Evolutionary conservation across 768 basidiomycete species (phyloP), one percentile per base, ranked within the genome.

Genomic region (Leccinum ochraceum): DNA sequence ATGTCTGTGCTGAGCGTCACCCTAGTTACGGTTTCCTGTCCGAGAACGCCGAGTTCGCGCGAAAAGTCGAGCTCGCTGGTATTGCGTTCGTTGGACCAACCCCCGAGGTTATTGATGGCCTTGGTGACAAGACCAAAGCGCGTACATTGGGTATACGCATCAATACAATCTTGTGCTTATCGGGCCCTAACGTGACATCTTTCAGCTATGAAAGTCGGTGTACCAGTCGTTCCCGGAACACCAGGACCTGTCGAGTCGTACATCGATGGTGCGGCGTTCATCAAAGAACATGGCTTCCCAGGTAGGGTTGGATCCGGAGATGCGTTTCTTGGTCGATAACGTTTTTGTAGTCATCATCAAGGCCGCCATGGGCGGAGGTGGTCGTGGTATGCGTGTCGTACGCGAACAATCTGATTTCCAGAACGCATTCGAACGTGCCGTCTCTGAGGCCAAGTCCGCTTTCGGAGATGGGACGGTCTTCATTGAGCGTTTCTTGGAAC

Each of bases 381-480:
- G 97, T 57, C 93, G 96, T 67, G 97, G 97, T 61, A 99, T 98
- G 97, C 92, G 97, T 69, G 96, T 99, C 58, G 97, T 99, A 36
- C 88, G 94, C 63, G 93, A 95, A 70, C 90, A 95, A 74, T 88
- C 88, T 32, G 90, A 94, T 67, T 98, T 98, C 83, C 83, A 94
- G 78, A 80, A 84, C 59, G 80, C 90, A 7, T 98, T 98, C 74
- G 84, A 94, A 70, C 90, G 94, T 60, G 96, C 97, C 14, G 94
- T 94, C 62, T 88, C 86, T 67, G 97, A 99, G 75, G 97, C 97
- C 63, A 98, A 89, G 76, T 85, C 93, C 54, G 95, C 97, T 17
- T 99, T 99, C 72, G 97, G 97, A 57, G 94, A 99, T 70, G 97
- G 97, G 34, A 98, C 95, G 32, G 97, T 98, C 65, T 98, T 99